These are phyloP conservation scores for Auricularia sp. DNA, from an alignment of 768 basidiomycete species.

Conservation along the genomic window DNA sequence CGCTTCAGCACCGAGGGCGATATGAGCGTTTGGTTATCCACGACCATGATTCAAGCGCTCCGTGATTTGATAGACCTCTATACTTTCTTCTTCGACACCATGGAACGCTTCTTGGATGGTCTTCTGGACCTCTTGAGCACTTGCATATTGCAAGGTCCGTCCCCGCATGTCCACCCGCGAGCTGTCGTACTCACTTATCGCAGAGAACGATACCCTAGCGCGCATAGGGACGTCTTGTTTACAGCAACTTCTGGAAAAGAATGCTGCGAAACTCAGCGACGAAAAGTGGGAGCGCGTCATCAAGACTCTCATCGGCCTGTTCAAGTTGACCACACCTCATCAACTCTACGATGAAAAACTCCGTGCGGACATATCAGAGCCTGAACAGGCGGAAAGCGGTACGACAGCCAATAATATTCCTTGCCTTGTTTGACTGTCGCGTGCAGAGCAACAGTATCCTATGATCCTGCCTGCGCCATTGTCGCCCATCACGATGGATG, in stretches of 20 bases:
- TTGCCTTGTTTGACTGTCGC: not conserved
- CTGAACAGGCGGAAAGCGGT: slow-evolving; percentile 42
- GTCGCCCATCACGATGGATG: slow-evolving; percentile 45
- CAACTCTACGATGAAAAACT: slow-evolving; percentile 91
- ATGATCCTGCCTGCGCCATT: slow-evolving; percentile 82
- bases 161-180: not conserved
- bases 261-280: slow-evolving; percentile 75
- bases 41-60: slow-evolving; percentile 97
- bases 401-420: not conserved
- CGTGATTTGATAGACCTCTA: slow-evolving; percentile 92
- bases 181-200: not conserved
- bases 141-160: slow-evolving; percentile 94
- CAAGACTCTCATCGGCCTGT: slow-evolving; percentile 89
- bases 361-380: slow-evolving; percentile 59
- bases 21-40: slow-evolving; percentile 98
- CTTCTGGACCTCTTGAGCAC: slow-evolving; percentile 85
- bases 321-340: slow-evolving; percentile 93
- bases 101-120: slow-evolving; percentile 89
- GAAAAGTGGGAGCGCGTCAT: slow-evolving; percentile 86
- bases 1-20: slow-evolving; percentile 95
- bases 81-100: slow-evolving; percentile 85
- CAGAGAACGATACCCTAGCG: slow-evolving; percentile 96
- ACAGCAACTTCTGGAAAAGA: slow-evolving; percentile 90
- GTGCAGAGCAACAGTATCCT: slow-evolving; percentile 49
- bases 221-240: slow-evolving; percentile 96